Base-by-base conservation (phyloP, 140 eudicot species). In the Ambrosia hybrid region DNA sequence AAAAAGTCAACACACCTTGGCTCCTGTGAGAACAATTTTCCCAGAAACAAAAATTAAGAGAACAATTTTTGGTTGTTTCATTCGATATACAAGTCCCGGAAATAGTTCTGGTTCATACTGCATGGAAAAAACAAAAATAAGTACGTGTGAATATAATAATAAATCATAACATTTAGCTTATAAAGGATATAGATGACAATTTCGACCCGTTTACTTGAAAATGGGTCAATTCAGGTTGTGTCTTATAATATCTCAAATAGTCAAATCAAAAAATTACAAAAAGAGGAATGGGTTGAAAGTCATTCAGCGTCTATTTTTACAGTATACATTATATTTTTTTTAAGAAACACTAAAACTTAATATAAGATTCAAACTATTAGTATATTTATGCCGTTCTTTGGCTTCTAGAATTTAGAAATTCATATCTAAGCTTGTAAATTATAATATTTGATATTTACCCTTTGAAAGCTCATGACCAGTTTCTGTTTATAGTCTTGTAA, bases 51-150 rank as follows among this genome's bases (percentile, higher is more conserved):
- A 88, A 10, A 88, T 85, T 9, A 88, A 89, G 53, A 88, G 77
- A 73, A 83, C 88, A 14, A 88, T 79, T 74, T 81, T 85, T 1
- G 95, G 91, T 58, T 85, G 88, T 72, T 85, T 85, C 91, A 88
- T 88, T 41, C 91, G 89, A 67, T 88, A 85, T 38, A 85, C 85
- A 74, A 88, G 71, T 60, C 95, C 95, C 5, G 91, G 95, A 70
- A 88, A 88, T 21, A 88, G 75, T 75, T 88, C 95, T 70, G 95
- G 95, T 69, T 88, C 91, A 69, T 88, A 88, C 91, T 86, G 79
- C n/a, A 70, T 43, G 9, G 56, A 48, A 37, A 37, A 58, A 58
- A 58, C 12, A 58, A 14, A 58, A 1, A 58, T 58, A 58, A 30
- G 65, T 21, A 21, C 26, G 26, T 26, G 41, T 26, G 15, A 58